Percentiles rank a stretch among this genome's conserved stretches.
Evolutionary conservation across 208 protist species (phyloP).

Genomic region (Phytomonas francai): DNA sequence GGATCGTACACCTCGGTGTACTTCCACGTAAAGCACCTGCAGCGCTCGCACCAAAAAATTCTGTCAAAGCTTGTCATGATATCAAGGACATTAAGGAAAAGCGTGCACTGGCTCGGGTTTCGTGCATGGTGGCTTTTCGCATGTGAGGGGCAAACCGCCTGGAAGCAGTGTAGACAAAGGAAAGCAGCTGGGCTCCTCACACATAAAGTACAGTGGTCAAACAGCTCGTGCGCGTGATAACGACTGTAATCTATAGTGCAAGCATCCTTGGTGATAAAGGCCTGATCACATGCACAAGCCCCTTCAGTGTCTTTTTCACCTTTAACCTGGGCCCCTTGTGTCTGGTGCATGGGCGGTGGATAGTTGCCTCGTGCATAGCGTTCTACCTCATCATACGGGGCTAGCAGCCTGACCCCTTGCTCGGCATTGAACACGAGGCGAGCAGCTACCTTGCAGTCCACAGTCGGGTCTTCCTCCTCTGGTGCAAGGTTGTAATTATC

Average conservation of each 20-base stretch:
- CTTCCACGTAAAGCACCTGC: conserved; percentile 62
- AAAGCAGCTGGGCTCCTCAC: conserved; percentile 51
- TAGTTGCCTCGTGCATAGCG: conserved; percentile 23
- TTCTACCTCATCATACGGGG: conserved; percentile 40
- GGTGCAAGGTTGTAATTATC: conserved; percentile 33
- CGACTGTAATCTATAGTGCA: conserved; percentile 45
- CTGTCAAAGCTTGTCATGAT: conserved; percentile 73
- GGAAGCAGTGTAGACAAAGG: conserved; percentile 61
- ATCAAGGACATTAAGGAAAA: conserved; percentile 70
- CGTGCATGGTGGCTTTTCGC: conserved; percentile 37
- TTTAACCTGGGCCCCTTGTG: conserved; percentile 3
- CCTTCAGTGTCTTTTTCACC: conserved; percentile 18
- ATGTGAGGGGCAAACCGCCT: conserved; percentile 62
- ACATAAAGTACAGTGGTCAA: conserved; percentile 51
- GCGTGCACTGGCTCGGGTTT: conserved; percentile 30
- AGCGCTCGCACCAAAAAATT: conserved; percentile 78
- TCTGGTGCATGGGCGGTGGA: not conserved
- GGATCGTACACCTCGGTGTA: conserved; percentile 70
- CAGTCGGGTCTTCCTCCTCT: conserved; percentile 17
- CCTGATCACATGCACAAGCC: conserved; percentile 32
- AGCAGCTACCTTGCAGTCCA: conserved; percentile 49
- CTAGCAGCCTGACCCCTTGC: conserved; percentile 39
- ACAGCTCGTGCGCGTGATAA: conserved; percentile 47
- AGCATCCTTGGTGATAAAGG: conserved; percentile 42
- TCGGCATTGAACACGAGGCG: conserved; percentile 43